These are phyloP conservation scores for Protostelium mycophagum DNA, from an alignment of 78 protist species.

Conservation along the genomic window DNA sequence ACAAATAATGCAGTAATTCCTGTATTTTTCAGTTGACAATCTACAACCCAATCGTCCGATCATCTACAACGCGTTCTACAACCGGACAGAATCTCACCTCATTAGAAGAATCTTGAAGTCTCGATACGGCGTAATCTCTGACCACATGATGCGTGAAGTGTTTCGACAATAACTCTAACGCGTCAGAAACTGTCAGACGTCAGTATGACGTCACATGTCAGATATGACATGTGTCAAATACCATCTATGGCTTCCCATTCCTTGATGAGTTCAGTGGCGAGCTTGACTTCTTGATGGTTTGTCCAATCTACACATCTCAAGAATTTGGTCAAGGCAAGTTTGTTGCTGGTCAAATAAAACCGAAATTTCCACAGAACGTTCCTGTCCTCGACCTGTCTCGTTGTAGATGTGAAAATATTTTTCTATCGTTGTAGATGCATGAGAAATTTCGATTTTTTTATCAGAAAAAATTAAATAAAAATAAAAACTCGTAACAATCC, in stretches of 20 bases:
- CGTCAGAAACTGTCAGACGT: constrained; percentile 43
- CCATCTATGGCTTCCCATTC: constrained; percentile 40
- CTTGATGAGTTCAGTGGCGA: constrained; percentile 45
- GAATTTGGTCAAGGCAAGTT: constrained; percentile 83
- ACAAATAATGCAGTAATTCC: constrained; percentile 70
- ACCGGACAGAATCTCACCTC: neutral
- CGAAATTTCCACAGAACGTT: constrained; percentile 73
- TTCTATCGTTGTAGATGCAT: too few species aligned
- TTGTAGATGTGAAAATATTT: too few species aligned
- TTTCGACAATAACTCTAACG: constrained; percentile 79
- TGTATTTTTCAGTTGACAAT: neutral
- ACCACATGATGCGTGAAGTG: constrained; percentile 52
- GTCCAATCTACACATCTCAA: constrained; percentile 89
- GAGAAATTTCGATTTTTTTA: too few species aligned
- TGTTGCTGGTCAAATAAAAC: constrained; percentile 65
- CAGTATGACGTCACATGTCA: constrained; percentile 4
- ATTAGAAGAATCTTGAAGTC: constrained; percentile 46
- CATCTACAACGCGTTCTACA: neutral
- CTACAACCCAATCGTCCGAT: neutral
- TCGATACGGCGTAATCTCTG: constrained; percentile 77
- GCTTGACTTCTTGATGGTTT: constrained; percentile 61
- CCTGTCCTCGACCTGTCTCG: neutral
- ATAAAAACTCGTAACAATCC: too few species aligned
- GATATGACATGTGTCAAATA: neutral
- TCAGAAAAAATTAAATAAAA: too few species aligned